Base-by-base conservation (phyloP, 2,329 filamentous ascomycete species). In the Lachnellula willkommii region DNA sequence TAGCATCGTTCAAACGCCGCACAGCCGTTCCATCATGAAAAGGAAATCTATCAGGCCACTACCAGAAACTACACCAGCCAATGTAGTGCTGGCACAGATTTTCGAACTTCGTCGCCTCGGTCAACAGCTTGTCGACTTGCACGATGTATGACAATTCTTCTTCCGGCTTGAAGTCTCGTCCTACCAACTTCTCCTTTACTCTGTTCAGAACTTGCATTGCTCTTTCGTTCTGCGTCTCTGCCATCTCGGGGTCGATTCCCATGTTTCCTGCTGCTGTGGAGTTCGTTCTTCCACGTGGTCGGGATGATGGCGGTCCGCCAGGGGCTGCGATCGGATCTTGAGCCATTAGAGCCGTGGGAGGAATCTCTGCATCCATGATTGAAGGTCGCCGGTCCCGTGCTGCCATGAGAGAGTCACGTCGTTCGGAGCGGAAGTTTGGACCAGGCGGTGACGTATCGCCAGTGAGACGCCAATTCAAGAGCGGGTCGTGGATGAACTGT, bases 21-120 rank as follows among this genome's bases (percentile, higher is more conserved):
- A 32, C 28, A 12, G 28, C 28, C 28, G 28, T 32, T 32, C 28
- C 28, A 32, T 32, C 28, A 32, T 32, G 28, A 32, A 32, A 32
- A 32, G 9, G 28, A 32, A 32, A 32, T 32, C 8, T 32, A 32
- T 32, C 9, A 32, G 9, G 9, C 28, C 28, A 32, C 14, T 57
- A 97, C 93, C 93, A 97, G 80, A 96, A 97, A 74, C 90, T 95
- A 75, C 93, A 97, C 93, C 93, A 97, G 61, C 94, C 94, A 66
- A 97, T 96, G 72, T 96, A 99, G 76, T 97, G 94, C 78, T 97
- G 94, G 71, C 94, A 99, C 59, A 99, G 77, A 71, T 97, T 97
- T 80, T 97, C 94, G 66, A 97, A 78, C 69, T 94, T 96, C 6
- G 94, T 99, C 22, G 94, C 94, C 76, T 99, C 93, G 59, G 88